Evolutionary conservation across 129 eudicot genomes (phyloP).

Genomic region (Glebionis coronaria): DNA sequence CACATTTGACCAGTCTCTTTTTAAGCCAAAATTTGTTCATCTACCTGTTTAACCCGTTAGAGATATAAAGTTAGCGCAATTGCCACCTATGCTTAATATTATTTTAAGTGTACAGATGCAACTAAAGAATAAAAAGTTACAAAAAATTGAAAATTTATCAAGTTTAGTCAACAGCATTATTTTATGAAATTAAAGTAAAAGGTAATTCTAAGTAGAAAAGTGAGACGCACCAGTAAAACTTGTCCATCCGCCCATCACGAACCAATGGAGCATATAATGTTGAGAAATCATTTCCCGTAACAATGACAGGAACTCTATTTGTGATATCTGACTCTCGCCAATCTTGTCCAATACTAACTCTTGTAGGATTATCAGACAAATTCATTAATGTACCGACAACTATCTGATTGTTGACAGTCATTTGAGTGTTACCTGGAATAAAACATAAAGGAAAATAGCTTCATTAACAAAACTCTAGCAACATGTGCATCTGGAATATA

Average conservation of each 20-base stretch:
- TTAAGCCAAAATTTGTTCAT: no score
- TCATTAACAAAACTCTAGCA: constrained; percentile 2
- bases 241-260: constrained; percentile 99
- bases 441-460: constrained; percentile 19
- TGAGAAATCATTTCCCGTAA: constrained; percentile 93
- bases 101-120: no score
- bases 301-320: constrained; percentile 78
- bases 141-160: neutral
- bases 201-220: neutral
- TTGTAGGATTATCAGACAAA: constrained; percentile 88
- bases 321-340: constrained; percentile 87
- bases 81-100: neutral
- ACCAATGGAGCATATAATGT: constrained; percentile 90
- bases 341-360: constrained; percentile 93
- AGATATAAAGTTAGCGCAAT: neutral
- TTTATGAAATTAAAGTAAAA: neutral
- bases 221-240: constrained; percentile 74
- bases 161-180: neutral
- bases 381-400: constrained; percentile 96
- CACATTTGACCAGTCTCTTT: no score
- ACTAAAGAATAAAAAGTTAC: neutral
- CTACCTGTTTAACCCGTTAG: no score
- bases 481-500: constrained; percentile 15
- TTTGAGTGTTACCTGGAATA: constrained; percentile 81
- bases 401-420: constrained; percentile 98